phyloP scores from a whole-genome alignment of 2,329 filamentous ascomycete genomes.

The Pestalotiopsis sp. region DNA sequence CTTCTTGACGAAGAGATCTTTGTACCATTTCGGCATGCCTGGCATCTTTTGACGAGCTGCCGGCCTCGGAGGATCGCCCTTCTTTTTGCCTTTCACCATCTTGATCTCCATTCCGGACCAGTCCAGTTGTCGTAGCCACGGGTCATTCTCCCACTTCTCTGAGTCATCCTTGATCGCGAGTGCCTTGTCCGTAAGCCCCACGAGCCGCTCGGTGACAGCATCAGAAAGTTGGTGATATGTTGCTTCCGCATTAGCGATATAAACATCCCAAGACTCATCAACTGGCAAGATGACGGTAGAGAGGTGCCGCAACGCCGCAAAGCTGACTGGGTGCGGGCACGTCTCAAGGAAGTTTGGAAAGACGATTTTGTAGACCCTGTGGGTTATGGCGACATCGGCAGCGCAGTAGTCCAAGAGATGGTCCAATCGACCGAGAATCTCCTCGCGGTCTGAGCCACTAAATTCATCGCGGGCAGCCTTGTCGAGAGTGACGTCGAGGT shows the following conservation, averaged over 20 bases:
- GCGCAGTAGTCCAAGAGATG: slow-evolving; percentile 92
- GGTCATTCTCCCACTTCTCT: slow-evolving; percentile 74
- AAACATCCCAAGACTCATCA: slow-evolving; percentile 83
- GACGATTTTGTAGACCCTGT: slow-evolving; percentile 90
- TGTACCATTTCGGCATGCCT: slow-evolving; percentile 96
- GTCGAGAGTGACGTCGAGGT: slow-evolving; percentile 88
- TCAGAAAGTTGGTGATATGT: slow-evolving; percentile 79
- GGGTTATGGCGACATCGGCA: slow-evolving; percentile 89
- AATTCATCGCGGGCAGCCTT: slow-evolving; percentile 88
- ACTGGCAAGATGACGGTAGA: slow-evolving; percentile 91
- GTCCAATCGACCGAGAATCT: slow-evolving; percentile 72
- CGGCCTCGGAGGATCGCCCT: slow-evolving; percentile 75
- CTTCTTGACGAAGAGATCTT: slow-evolving; percentile 77
- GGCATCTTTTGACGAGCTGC: slow-evolving; percentile 88
- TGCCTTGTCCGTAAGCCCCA: slow-evolving; percentile 76
- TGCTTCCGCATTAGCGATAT: slow-evolving; percentile 80
- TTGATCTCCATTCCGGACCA: slow-evolving; percentile 93
- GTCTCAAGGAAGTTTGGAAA: slow-evolving; percentile 87
- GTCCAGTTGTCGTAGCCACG: slow-evolving; percentile 91
- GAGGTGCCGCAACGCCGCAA: slow-evolving; percentile 90
- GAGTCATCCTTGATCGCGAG: slow-evolving; percentile 71
- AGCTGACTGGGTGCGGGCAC: slow-evolving; percentile 96
- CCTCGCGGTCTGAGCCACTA: slow-evolving; percentile 74
- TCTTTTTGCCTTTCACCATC: slow-evolving; percentile 91
- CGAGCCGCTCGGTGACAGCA: slow-evolving; percentile 76